Evolutionary conservation across 2,329 filamentous ascomycete genomes (phyloP), one percentile per base, ranked within the genome.

Genomic region (Dendryphion nanum): DNA sequence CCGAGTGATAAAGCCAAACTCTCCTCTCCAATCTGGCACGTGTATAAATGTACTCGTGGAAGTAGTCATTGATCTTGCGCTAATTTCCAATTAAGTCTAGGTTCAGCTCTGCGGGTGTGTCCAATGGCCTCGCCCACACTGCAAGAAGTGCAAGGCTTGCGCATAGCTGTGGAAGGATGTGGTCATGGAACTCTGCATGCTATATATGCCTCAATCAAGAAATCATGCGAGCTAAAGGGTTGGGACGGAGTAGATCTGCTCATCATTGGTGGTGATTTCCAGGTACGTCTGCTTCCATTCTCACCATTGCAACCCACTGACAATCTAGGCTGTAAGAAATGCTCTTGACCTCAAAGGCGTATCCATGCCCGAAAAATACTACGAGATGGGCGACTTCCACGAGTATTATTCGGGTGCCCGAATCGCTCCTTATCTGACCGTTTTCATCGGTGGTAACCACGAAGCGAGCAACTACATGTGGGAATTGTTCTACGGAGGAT

Each of bases 251-350:
- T 97, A 19, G 93, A 98, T 63, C 69, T 96, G 8, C 71, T 98
- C 50, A 94, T 98, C 57, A 95, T 98, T 54, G 89, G 91, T 39
- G 93, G 93, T 18, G 93, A 98, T 62, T 98, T 98, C 50, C 89
- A 96, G 73, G 85, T 85, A 69, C 21, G 61, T 46, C 13, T 10
- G 21, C 19, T 5, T 8, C 32, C 16, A 17, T 12, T 6, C 8
- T 18, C 1, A 24, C 17, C 13, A 8, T 31, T 17, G 15, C 21
- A 37, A 26, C 12, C 6, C 51, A 40, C 50, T 63, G 31, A 65
- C 45, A 38, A 24, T 20, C 18, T 45, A 89, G 83, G 84, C 93
- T 29, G 82, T 90, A 24, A 87, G 93, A 53, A 97, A 97, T 72
- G 82, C 87, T 7, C 77, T 83, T 47, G 93, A 98, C 63, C 75